These are phyloP conservation scores for Mycosphaerella arachidis DNA, from an alignment of 2,329 filamentous ascomycete species.

Conservation along the genomic window DNA sequence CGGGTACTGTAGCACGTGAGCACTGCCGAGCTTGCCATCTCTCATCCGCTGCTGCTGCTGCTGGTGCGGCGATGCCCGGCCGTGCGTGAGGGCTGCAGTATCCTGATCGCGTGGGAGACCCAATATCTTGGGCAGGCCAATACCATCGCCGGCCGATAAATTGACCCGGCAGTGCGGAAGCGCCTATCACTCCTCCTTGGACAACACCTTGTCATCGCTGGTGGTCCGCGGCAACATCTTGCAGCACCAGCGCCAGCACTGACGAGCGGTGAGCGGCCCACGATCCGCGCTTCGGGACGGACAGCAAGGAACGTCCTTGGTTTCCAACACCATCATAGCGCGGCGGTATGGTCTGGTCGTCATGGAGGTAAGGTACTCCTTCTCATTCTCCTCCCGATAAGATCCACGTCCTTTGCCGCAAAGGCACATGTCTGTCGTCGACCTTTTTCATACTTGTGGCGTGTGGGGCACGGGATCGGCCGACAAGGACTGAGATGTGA, in stretches of 20 bases:
- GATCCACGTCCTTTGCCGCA: background rate
- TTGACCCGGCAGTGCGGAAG: slow-evolving; percentile 15
- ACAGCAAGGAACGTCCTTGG: slow-evolving; percentile 6
- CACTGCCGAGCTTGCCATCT: background rate
- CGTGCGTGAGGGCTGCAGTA: background rate
- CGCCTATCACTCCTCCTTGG: slow-evolving; percentile 8
- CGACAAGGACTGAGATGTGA: slow-evolving; percentile 15
- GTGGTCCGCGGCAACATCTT: slow-evolving; percentile 9
- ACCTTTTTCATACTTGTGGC: background rate
- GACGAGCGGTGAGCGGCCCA: background rate
- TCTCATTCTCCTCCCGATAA: background rate
- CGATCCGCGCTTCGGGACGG: background rate
- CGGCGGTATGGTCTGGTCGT: slow-evolving; percentile 3
- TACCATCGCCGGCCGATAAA: slow-evolving; percentile 7
- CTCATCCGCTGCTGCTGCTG: background rate
- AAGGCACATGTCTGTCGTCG: slow-evolving; percentile 2
- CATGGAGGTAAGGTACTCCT: slow-evolving; percentile 10
- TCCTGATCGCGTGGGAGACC: background rate
- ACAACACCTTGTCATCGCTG: slow-evolving; percentile 12
- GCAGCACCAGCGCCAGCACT: slow-evolving; percentile 1
- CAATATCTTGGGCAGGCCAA: background rate
- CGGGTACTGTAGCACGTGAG: background rate
- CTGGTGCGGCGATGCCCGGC: background rate
- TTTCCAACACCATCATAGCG: background rate
- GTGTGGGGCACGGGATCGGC: slow-evolving; percentile 5